Conservation (phyloP, 352 stramenopile species). For the Phytophthora tentaculata region DNA sequence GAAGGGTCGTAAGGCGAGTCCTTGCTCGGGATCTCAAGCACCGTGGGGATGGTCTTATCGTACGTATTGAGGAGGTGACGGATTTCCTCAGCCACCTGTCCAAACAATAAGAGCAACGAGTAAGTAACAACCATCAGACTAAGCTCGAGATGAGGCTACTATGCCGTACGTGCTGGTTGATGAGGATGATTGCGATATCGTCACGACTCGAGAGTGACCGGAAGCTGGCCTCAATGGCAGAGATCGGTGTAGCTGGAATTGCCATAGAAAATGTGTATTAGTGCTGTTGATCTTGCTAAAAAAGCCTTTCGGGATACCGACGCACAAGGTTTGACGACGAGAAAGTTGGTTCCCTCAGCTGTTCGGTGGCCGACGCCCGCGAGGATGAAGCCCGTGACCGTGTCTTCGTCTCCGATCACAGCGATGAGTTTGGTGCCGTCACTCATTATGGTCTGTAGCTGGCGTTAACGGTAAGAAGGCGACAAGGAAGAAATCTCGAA, state of each 20-base stretch:
- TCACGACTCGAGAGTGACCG: constrained; percentile 92
- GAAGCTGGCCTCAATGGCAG: constrained; percentile 93
- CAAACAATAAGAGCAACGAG: background rate
- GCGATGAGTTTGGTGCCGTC: constrained; percentile 87
- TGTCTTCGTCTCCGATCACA: constrained; percentile 95
- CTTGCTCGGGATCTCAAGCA: constrained; percentile 99
- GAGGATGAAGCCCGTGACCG: constrained; percentile 98
- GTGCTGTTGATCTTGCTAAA: constrained; percentile 1
- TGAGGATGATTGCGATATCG: constrained; percentile 98
- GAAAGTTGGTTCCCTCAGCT: constrained; percentile 96
- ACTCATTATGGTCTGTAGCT: constrained; percentile 50
- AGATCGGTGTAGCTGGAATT: constrained; percentile 81
- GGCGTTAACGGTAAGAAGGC: constrained; percentile 5
- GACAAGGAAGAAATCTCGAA: background rate
- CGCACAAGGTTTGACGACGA: constrained; percentile 95
- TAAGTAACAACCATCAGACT: background rate
- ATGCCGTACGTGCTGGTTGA: constrained; percentile 97
- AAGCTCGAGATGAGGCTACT: background rate
- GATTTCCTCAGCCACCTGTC: constrained; percentile 96
- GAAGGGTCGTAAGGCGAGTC: constrained; percentile 95
- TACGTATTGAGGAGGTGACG: constrained; percentile 98
- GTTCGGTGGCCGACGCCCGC: constrained; percentile 96
- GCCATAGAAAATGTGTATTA: background rate
- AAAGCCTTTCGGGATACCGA: constrained; percentile 22
- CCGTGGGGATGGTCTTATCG: constrained; percentile 97